A percentile compares a stretch with the other conserved stretches of the same genome.
These are phyloP conservation scores for Phytophthora brassicae DNA, from an alignment of 352 stramenopile species.

Conservation along the genomic window DNA sequence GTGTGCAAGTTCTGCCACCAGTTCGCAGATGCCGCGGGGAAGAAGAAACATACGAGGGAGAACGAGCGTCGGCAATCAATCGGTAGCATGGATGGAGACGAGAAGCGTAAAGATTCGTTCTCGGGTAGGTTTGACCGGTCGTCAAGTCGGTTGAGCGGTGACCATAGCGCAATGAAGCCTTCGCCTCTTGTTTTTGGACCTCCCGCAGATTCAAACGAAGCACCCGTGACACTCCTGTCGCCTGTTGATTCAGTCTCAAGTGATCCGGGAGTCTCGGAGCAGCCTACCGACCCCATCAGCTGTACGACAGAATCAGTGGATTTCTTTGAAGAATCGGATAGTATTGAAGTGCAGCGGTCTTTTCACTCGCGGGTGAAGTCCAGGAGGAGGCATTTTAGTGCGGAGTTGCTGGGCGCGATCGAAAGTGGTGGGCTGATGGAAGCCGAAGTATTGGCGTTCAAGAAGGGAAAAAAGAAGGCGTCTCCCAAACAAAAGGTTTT, in stretches of 20 bases:
- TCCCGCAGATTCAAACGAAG: constrained; percentile 21
- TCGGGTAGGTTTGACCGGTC: constrained; percentile 26
- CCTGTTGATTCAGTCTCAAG: constrained; percentile 36
- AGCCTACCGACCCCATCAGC: constrained; percentile 10
- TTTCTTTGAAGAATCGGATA: constrained; percentile 33
- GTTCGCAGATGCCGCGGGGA: constrained; percentile 47
- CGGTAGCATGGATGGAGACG: constrained; percentile 25
- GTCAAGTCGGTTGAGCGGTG: constrained; percentile 21
- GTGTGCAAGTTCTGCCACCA: constrained; percentile 78
- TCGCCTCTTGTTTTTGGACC: constrained; percentile 46
- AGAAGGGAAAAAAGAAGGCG: constrained; percentile 18
- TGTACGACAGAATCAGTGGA: constrained; percentile 21
- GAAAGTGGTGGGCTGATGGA: constrained; percentile 56
- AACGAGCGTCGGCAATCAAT: constrained; percentile 20
- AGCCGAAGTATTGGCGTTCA: constrained; percentile 31
- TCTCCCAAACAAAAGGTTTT: constrained; percentile 19
- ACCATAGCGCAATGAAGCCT: constrained; percentile 22
- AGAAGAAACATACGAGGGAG: constrained; percentile 30
- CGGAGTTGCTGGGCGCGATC: constrained; percentile 65
- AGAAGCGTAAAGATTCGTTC: constrained; percentile 19
- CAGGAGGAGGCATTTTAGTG: constrained; percentile 53
- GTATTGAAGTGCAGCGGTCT: constrained; percentile 17
- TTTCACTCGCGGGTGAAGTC: constrained; percentile 13
- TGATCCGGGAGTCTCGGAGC: constrained; percentile 17
- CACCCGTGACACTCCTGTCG: constrained; percentile 23